A percentile compares a stretch with the other conserved stretches of the same genome.
Conservation (phyloP, 78 protist genomes). For the Pelomyxa schiedti region DNA sequence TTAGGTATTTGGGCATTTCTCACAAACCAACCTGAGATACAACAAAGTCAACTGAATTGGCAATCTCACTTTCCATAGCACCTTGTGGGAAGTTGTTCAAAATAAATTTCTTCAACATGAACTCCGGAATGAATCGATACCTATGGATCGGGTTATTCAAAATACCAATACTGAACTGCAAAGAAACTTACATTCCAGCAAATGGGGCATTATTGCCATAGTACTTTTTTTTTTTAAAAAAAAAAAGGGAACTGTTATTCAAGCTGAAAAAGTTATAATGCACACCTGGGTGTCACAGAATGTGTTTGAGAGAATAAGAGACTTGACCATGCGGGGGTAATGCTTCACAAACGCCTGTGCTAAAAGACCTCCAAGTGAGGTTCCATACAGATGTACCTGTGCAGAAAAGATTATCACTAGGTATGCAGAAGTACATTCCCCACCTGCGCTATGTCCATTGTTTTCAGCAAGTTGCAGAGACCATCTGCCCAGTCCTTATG, state of each 20-base stretch:
- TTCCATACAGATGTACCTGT: constrained; percentile 24
- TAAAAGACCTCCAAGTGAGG: constrained; percentile 28
- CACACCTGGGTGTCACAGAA: constrained; percentile 9
- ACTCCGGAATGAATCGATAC: constrained; percentile 11
- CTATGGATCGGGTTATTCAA: too few species aligned
- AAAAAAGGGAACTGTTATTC: too few species aligned
- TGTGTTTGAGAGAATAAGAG: constrained; percentile 15
- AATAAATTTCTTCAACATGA: constrained; percentile 7
- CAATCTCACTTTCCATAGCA: background rate
- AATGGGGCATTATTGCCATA: background rate
- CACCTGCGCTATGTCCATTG: background rate
- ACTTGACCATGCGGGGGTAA: background rate
- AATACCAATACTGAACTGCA: too few species aligned
- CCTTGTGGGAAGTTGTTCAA: constrained; percentile 14
- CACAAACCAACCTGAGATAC: constrained; percentile 9
- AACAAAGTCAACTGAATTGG: constrained; percentile 39
- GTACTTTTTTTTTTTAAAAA: too few species aligned
- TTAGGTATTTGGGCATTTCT: background rate
- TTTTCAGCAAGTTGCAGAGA: background rate
- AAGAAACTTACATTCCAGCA: too few species aligned
- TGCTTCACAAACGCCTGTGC: constrained; percentile 4
- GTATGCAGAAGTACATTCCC: too few species aligned
- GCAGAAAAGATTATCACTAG: too few species aligned
- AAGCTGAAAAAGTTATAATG: too few species aligned
- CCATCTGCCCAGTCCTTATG: constrained; percentile 17